Conservation (phyloP, 768 basidiomycete species). For the Galerina sulciceps region DNA sequence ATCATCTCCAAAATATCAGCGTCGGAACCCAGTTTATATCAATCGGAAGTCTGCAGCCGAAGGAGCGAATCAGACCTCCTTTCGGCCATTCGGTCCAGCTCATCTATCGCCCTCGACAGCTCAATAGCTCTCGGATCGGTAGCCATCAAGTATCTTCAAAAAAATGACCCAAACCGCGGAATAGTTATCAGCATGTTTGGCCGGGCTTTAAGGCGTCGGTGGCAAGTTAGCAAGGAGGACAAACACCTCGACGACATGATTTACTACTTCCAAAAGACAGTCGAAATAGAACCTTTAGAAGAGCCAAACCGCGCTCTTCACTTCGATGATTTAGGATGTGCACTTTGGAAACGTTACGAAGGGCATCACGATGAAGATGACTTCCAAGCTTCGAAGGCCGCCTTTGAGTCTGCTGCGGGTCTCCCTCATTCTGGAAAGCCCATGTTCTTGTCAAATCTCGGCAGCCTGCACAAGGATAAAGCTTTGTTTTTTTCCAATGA, state of each 20-base stretch:
- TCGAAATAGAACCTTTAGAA: slow-evolving; percentile 11
- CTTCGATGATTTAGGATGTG: slow-evolving; percentile 16
- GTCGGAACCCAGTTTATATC: background rate
- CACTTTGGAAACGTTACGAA: slow-evolving; percentile 12
- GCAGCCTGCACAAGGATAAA: slow-evolving; percentile 11
- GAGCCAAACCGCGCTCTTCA: slow-evolving; percentile 13
- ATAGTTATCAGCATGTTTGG: slow-evolving; percentile 17
- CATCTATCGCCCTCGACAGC: background rate
- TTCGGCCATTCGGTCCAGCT: background rate
- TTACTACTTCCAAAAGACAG: slow-evolving; percentile 17
- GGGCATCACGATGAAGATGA: background rate
- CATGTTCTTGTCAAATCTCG: slow-evolving; percentile 14
- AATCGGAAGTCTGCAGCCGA: slow-evolving; percentile 6
- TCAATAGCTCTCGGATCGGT: slow-evolving; percentile 10
- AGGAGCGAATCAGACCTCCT: slow-evolving; percentile 7
- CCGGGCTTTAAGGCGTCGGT: slow-evolving; percentile 8
- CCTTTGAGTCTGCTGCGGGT: slow-evolving; percentile 1
- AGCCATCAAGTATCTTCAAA: slow-evolving; percentile 13
- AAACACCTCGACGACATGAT: slow-evolving; percentile 16
- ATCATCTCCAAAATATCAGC: slow-evolving; percentile 7
- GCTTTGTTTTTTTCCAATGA: background rate
- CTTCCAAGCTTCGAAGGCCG: slow-evolving; percentile 3
- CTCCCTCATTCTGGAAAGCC: slow-evolving; percentile 14
- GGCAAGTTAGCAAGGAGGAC: slow-evolving; percentile 11
- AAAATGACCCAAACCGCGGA: slow-evolving; percentile 21